These are phyloP conservation scores for Claviceps paspali DNA, from an alignment of 2,329 filamentous ascomycete species.

Conservation along the genomic window DNA sequence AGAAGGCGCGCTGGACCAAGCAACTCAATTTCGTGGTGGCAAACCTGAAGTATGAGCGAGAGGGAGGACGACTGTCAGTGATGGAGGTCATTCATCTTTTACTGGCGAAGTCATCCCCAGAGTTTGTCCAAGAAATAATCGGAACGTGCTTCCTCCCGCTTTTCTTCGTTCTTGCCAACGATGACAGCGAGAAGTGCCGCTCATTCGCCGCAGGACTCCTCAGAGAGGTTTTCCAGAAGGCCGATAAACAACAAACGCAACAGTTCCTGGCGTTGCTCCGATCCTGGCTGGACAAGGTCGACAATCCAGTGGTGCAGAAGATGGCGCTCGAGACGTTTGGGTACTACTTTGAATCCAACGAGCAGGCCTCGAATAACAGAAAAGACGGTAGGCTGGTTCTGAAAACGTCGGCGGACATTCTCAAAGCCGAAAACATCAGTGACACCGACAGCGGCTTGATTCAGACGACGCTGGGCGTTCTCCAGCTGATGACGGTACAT, in stretches of 20 bases:
- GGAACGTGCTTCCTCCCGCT: slow-evolving; percentile 74
- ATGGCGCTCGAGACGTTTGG: slow-evolving; percentile 69
- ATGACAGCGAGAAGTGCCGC: slow-evolving; percentile 73
- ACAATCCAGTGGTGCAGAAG: slow-evolving; percentile 54
- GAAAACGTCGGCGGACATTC: slow-evolving; percentile 34
- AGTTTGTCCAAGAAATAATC: slow-evolving; percentile 68
- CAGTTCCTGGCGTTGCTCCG: slow-evolving; percentile 58
- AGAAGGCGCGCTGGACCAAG: slow-evolving; percentile 74
- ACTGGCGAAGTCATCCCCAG: slow-evolving; percentile 70
- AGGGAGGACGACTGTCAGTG: slow-evolving; percentile 78
- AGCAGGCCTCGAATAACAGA: slow-evolving; percentile 40
- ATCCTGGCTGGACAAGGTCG: slow-evolving; percentile 61
- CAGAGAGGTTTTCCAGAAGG: slow-evolving; percentile 64
- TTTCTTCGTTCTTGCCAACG: slow-evolving; percentile 73
- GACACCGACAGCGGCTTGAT: slow-evolving; percentile 54
- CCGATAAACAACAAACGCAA: slow-evolving; percentile 55
- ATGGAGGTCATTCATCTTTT: slow-evolving; percentile 83
- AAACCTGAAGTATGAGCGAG: slow-evolving; percentile 80
- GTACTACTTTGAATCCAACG: slow-evolving; percentile 62
- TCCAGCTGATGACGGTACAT: slow-evolving; percentile 51
- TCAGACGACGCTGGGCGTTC: slow-evolving; percentile 55
- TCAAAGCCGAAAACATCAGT: slow-evolving; percentile 37
- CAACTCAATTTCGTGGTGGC: slow-evolving; percentile 79
- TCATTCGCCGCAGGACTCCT: slow-evolving; percentile 67
- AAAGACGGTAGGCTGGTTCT: slow-evolving; percentile 54